phyloP scores from a whole-genome alignment of 1,139 yeast species.

The Sugiyamaella xylanicola region DNA sequence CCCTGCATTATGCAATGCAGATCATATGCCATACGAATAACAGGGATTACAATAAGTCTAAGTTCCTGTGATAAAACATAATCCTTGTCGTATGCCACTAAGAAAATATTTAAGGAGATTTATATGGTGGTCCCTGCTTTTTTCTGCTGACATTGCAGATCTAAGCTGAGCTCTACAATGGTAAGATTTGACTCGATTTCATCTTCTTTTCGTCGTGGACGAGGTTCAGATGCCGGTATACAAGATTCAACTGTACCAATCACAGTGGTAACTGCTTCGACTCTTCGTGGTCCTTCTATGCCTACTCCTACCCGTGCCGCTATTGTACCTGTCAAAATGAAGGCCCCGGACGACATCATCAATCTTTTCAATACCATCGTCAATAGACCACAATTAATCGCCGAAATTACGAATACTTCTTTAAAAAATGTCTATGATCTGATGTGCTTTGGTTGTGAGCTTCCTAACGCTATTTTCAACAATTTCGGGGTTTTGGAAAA shows the following conservation, averaged over 20 bases:
- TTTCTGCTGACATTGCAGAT: too few species aligned
- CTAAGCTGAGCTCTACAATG: too few species aligned
- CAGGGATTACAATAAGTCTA: too few species aligned
- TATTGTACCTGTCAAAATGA: constrained; percentile 1
- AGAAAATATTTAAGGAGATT: too few species aligned
- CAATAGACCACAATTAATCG: constrained; percentile 9
- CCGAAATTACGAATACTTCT: constrained; percentile 9
- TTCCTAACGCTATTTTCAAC: constrained; percentile 5
- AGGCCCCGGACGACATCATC: constrained; percentile 7
- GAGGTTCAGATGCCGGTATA: constrained; percentile 4
- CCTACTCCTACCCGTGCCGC: neutral
- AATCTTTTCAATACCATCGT: constrained; percentile 6
- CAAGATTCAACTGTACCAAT: neutral
- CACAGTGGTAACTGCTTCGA: constrained; percentile 3
- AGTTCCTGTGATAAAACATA: too few species aligned
- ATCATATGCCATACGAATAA: too few species aligned
- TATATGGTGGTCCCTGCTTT: too few species aligned
- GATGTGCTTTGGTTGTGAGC: constrained; percentile 13
- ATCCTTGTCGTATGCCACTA: too few species aligned
- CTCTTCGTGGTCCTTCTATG: constrained; percentile 4
- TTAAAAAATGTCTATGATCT: constrained; percentile 7
- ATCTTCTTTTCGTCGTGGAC: neutral
- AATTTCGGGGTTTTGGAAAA: constrained; percentile 1
- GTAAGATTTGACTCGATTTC: constrained; percentile 9
- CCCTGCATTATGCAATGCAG: too few species aligned